Evolutionary conservation across 768 basidiomycete species (phyloP).

Genomic region (Collybia sordida): DNA sequence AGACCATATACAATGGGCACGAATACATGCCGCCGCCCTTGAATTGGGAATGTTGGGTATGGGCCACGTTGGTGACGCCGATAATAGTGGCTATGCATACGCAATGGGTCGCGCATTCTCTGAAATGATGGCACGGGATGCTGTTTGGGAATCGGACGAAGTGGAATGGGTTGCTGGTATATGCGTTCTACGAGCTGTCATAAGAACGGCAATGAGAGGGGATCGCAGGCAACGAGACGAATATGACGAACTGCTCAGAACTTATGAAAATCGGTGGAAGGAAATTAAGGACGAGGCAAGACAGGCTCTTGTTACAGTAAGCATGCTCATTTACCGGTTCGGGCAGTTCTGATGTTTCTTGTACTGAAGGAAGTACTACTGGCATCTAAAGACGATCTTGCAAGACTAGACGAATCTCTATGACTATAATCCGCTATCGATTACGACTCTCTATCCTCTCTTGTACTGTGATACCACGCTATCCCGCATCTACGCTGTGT

Average conservation of each 20-base stretch:
- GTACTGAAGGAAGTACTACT: constrained; percentile 45
- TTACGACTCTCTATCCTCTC: constrained; percentile 2
- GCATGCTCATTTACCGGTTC: constrained; percentile 11
- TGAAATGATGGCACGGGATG: constrained; percentile 62
- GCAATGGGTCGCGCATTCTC: constrained; percentile 48
- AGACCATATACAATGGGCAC: constrained; percentile 67
- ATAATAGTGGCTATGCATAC: constrained; percentile 42
- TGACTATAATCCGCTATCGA: constrained; percentile 9
- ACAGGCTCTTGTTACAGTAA: constrained; percentile 59
- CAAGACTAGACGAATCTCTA: constrained; percentile 37
- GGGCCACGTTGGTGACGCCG: constrained; percentile 37
- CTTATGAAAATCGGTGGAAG: constrained; percentile 68
- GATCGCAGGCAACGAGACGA: constrained; percentile 47
- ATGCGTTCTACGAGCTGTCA: constrained; percentile 55
- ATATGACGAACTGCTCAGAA: constrained; percentile 53
- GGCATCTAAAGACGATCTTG: constrained; percentile 52
- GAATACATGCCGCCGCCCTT: constrained; percentile 62
- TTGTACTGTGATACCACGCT: background rate
- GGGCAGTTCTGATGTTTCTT: background rate
- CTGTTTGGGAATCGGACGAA: constrained; percentile 65
- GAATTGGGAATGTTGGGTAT: constrained; percentile 54
- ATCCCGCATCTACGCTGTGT: too few species aligned
- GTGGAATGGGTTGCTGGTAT: constrained; percentile 71
- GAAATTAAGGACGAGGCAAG: constrained; percentile 69
- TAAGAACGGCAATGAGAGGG: constrained; percentile 50